Evolutionary conservation across 768 basidiomycete species (phyloP), one percentile per base, ranked within the genome.

Genomic region (Harrya chromipes): DNA sequence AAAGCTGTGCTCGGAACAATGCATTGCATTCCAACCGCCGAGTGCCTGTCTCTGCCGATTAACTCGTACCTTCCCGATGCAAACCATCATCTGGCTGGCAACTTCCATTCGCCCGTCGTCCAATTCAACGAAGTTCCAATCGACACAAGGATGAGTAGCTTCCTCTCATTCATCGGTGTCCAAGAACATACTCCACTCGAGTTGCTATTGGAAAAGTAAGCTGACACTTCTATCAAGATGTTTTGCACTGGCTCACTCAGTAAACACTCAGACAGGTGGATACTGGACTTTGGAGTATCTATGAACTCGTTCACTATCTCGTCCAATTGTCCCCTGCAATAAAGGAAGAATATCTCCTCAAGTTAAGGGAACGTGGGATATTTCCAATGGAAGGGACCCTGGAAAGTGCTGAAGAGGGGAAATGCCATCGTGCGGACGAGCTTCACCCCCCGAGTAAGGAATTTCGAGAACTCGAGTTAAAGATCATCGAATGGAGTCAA

Each of bases 241-340:
- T 27, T 49, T 35, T 24, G 10, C 37, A 17, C 13, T 21, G 14
- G 34, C 19, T 48, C 16, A 35, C 21, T 41, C 12, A 3, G 19
- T 35, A 14, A 16, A 16, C 38, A 11, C 51, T 20, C 89, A 87
- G 61, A 86, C 88, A 31, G 85, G 80, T 89, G 57, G 85, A 84
- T 63, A 87, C 86, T 43, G 89, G 90, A 39, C 83, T 87, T 52
- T 92, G 90, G 91, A 85, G 83, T 1, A 83, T 85, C 39, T 77
- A 81, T 7, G 87, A 94, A 51, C 73, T 97, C 11, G 79, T 85
- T 43, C 85, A 84, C 61, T 94, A 97, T 65, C 77, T 97, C 11
- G 85, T 89, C 26, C 83, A 84, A 2, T 85, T 94, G 31, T 13
- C 31, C 31, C 31, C 31, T 6, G 2, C 31, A 39, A 27, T 24